phyloP scores from a whole-genome alignment of 148 eudicot species.

The Spergularia marina region DNA sequence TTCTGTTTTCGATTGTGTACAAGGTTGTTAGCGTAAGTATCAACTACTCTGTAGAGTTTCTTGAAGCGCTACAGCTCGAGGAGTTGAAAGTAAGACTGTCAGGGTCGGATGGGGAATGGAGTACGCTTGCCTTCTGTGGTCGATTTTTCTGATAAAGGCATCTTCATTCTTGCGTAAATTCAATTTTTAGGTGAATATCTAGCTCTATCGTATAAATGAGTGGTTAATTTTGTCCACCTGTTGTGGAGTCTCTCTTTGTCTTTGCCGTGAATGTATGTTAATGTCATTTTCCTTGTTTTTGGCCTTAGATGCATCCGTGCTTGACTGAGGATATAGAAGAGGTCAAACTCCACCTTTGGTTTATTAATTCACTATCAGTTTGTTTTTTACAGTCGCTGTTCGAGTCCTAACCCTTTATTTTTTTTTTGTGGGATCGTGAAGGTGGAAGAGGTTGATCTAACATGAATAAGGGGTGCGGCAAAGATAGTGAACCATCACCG shows the following conservation, averaged over 20 bases:
- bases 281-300: no score
- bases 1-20: neutral
- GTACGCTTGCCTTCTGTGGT: slow-evolving; percentile 2
- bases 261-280: no score
- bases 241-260: no score
- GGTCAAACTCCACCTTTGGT: neutral
- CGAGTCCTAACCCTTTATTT: neutral
- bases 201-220: no score
- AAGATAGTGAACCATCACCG: neutral
- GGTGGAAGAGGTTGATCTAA: neutral
- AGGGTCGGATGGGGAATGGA: neutral
- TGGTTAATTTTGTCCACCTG: neutral
- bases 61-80: neutral
- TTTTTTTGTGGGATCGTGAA: neutral
- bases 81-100: neutral
- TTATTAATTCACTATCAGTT: neutral
- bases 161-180: slow-evolving; percentile 3
- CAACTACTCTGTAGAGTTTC: slow-evolving; percentile 1
- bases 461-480: neutral
- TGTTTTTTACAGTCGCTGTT: neutral
- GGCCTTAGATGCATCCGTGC: no score
- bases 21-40: neutral
- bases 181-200: neutral
- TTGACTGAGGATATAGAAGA: no score
- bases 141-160: slow-evolving; percentile 11